These are phyloP conservation scores for Hortaea werneckii DNA, from an alignment of 2,329 filamentous ascomycete genomes.

Conservation along the genomic window DNA sequence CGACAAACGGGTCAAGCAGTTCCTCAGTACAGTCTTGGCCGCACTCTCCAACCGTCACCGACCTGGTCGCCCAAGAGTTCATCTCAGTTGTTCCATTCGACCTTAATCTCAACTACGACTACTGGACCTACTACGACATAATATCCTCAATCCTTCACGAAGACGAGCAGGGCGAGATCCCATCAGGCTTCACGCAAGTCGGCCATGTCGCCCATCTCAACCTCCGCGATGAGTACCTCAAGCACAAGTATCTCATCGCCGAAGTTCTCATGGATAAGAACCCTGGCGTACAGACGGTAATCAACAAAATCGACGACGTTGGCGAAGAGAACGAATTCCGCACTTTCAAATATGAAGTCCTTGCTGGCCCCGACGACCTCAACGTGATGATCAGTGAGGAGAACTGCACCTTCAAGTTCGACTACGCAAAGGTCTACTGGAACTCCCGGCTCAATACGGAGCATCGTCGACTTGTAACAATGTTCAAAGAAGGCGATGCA, in stretches of 20 bases:
- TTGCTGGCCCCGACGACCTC: slow-evolving; percentile 71
- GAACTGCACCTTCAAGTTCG: slow-evolving; percentile 78
- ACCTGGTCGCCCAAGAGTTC: slow-evolving; percentile 58
- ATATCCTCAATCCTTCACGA: slow-evolving; percentile 72
- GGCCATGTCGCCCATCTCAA: slow-evolving; percentile 93
- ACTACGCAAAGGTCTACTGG: slow-evolving; percentile 97
- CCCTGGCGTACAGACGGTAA: slow-evolving; percentile 69
- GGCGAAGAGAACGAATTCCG: slow-evolving; percentile 77
- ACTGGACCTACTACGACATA: slow-evolving; percentile 82
- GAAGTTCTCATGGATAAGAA: slow-evolving; percentile 88
- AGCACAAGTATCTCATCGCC: slow-evolving; percentile 78
- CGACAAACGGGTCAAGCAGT: not conserved
- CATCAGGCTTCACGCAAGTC: slow-evolving; percentile 75
- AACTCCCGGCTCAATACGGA: slow-evolving; percentile 86
- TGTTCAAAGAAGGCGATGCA: slow-evolving; percentile 75
- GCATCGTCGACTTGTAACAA: slow-evolving; percentile 65
- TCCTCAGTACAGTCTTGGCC: slow-evolving; percentile 39
- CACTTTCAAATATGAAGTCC: slow-evolving; percentile 85
- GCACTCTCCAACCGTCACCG: slow-evolving; percentile 61
- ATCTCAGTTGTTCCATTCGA: slow-evolving; percentile 66
- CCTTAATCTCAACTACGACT: slow-evolving; percentile 67
- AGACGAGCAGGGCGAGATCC: slow-evolving; percentile 68
- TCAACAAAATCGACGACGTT: slow-evolving; percentile 89
- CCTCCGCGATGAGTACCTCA: slow-evolving; percentile 69
- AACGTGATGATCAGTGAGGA: slow-evolving; percentile 75